Evolutionary conservation across 345 rosid species (phyloP).

Genomic region (Salix dunnii): DNA sequence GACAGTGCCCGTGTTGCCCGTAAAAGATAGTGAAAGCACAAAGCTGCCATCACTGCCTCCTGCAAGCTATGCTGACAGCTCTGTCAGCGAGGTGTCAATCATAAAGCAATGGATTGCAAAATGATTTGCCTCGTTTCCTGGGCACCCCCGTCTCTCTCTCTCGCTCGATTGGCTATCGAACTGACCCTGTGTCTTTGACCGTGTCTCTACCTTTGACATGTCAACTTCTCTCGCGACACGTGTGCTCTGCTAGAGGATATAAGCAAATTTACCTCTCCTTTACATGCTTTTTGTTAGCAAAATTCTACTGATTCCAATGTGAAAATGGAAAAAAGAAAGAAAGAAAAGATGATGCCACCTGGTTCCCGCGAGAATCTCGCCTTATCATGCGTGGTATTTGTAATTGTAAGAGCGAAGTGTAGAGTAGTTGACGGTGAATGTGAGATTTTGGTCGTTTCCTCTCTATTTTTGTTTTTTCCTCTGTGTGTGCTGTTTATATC

Average conservation of each 20-base stretch:
- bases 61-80: conserved; percentile 32
- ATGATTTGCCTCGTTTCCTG: conserved; percentile 45
- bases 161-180: conserved; percentile 12
- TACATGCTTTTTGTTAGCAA: conserved; percentile 23
- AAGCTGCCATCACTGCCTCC: conserved; percentile 19
- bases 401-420: not conserved
- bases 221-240: conserved; percentile 35
- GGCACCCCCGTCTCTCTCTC: not conserved
- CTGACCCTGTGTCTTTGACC: conserved; percentile 40
- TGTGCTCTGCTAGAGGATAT: conserved; percentile 5
- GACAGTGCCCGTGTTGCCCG: conserved; percentile 1
- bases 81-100: conserved; percentile 65
- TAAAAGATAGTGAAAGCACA: conserved; percentile 27
- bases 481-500: not conserved
- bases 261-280: not conserved
- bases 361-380: conserved; percentile 60
- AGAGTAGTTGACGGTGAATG: not conserved
- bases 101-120: conserved; percentile 63
- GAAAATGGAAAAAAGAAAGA: not conserved
- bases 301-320: not conserved
- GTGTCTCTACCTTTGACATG: conserved; percentile 6
- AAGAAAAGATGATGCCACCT: conserved; percentile 7
- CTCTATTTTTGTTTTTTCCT: not conserved
- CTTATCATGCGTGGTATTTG: conserved; percentile 28
- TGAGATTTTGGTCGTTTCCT: not conserved